Evolutionary conservation across 1,284 basidiomycete species (phyloP).

Genomic region (Leccinum huronense): DNA sequence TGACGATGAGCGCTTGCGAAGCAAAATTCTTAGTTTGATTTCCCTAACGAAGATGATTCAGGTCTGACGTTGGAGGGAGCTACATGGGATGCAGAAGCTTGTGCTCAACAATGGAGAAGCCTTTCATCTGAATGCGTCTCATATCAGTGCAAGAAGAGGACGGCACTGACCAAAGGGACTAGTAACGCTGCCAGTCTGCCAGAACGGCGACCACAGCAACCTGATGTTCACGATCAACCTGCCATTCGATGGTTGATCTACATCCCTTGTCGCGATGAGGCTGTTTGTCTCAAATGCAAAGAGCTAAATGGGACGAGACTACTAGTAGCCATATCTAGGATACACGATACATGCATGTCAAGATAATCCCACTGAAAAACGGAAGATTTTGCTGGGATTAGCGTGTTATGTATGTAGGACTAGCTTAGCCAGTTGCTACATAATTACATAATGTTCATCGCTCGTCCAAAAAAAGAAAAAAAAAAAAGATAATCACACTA

Average conservation of each 20-base stretch:
- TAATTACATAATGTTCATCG: conserved; percentile 15
- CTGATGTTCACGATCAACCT: conserved; percentile 85
- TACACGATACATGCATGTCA: conserved; percentile 27
- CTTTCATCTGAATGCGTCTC: conserved; percentile 72
- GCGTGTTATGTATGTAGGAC: too few species aligned
- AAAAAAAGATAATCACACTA: too few species aligned
- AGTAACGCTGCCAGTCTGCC: conserved; percentile 87
- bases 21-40: conserved; percentile 2
- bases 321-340: conserved; percentile 14
- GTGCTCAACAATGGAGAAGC: conserved; percentile 81
- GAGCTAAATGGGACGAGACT: conserved; percentile 37
- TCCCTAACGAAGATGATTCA: conserved; percentile 36
- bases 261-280: conserved; percentile 70
- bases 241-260: conserved; percentile 66
- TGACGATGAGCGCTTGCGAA: conserved; percentile 61
- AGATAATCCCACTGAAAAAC: conserved; percentile 2
- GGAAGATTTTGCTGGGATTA: too few species aligned
- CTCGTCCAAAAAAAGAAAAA: too few species aligned
- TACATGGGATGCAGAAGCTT: conserved; percentile 55
- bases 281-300: conserved; percentile 78
- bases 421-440: too few species aligned
- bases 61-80: conserved; percentile 87
- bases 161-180: conserved; percentile 35
- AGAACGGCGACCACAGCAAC: conserved; percentile 87
- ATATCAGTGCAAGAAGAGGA: conserved; percentile 75